Base-by-base conservation (phyloP, 1,284 basidiomycete species). In the Sanghuangporus sanghuang region DNA sequence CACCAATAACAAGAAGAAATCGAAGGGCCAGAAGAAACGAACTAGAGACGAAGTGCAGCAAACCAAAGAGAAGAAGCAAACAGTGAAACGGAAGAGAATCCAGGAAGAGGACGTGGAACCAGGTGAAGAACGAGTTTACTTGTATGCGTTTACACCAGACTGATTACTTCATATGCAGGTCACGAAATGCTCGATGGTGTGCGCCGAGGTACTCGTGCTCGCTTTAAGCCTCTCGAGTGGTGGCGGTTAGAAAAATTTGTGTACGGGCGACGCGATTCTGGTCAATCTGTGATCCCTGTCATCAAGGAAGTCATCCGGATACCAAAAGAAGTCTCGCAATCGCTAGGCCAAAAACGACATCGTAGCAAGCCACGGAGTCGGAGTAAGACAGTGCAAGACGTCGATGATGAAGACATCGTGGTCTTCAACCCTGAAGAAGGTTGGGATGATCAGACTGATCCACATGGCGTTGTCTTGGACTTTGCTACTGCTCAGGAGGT, bases 211-310 rank as follows among this genome's bases (percentile, higher is more conserved):
- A 80, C 79, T 56, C 87, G 96, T 21, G 79, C 83, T 61, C 85
- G 88, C 14, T 88, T 87, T 69, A 78, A 79, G 55, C 97, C 96
- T 1, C 79, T 99, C 35, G 90, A 94, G 48, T 97, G 83, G 78
- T 99, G 97, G 97, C 85, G 93, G n/a, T 86, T 87, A 67, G 96
- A 99, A 74, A 89, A 87, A 66, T 84, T 94, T 32, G 86, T 95
- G 6, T 98, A 95, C 69, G 87, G 85, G 3, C 81, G 85, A 16
- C 77, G 81, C 61, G 78, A 82, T 66, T 70, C 78, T 27, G 85
- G 84, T 4, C 73, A 77, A 14, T 77, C 85, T 12, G 78, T 84
- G n/a, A 85, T 90, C 7, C 87, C 95, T 1, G 86, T 87, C 48
- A 92, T 97, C 72, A 87, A 87, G 68, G 90, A 90, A 68, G 90